phyloP scores from a whole-genome alignment of 2,329 filamentous ascomycete genomes.

The Aureobasidium namibiae region DNA sequence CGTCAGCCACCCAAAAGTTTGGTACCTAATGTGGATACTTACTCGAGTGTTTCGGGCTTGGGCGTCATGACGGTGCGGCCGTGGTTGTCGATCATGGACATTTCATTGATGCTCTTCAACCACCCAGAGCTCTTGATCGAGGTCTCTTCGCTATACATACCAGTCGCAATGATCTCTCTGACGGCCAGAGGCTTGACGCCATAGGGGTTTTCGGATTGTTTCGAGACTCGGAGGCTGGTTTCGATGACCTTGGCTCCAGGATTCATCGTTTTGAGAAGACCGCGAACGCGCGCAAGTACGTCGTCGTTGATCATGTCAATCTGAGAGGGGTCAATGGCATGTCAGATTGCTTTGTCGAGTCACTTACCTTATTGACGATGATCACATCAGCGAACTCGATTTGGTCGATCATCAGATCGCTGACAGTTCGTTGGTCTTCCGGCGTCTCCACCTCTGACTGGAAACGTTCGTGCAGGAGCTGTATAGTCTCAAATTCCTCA shows the following conservation, averaged over 20 bases:
- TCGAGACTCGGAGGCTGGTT: slow-evolving; percentile 28
- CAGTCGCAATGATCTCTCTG: slow-evolving; percentile 56
- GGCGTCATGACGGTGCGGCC: slow-evolving; percentile 50
- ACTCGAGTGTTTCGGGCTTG: slow-evolving; percentile 63
- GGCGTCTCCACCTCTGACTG: slow-evolving; percentile 50
- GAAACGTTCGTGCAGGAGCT: slow-evolving; percentile 57
- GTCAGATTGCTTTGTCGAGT: neutral
- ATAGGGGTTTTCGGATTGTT: slow-evolving; percentile 12
- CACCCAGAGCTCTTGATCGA: slow-evolving; percentile 60
- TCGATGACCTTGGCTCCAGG: slow-evolving; percentile 58
- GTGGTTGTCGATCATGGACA: slow-evolving; percentile 49
- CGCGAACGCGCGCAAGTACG: slow-evolving; percentile 35
- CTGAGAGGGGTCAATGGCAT: neutral
- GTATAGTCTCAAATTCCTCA: slow-evolving; percentile 61
- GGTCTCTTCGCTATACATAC: slow-evolving; percentile 55
- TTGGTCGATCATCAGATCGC: slow-evolving; percentile 67
- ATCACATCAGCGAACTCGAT: slow-evolving; percentile 71
- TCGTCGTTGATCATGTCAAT: slow-evolving; percentile 49
- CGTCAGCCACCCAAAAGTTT: neutral
- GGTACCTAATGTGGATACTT: slow-evolving; percentile 20
- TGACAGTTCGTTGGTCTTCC: slow-evolving; percentile 66
- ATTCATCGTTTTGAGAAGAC: slow-evolving; percentile 55
- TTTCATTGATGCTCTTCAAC: slow-evolving; percentile 61
- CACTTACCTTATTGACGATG: slow-evolving; percentile 54
- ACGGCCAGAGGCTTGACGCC: slow-evolving; percentile 35